Evolutionary conservation across 768 basidiomycete species (phyloP).

Genomic region (Leccinum ochraceum): DNA sequence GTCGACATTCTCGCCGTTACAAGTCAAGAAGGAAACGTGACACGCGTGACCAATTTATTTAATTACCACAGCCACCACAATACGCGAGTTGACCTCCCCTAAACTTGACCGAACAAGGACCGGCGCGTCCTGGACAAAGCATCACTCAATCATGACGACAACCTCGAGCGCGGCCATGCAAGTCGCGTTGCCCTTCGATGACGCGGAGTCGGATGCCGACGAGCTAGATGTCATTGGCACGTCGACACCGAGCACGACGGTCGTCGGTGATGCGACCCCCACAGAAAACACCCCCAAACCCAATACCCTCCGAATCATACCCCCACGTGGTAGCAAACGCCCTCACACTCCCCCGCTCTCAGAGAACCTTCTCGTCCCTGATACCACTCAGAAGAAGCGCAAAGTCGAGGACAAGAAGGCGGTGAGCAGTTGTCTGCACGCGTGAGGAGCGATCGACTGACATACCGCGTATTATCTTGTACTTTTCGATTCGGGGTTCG

Average conservation of each 20-base stretch:
- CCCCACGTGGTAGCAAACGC: constrained; percentile 22
- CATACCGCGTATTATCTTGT: background rate
- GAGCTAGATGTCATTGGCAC: constrained; percentile 32
- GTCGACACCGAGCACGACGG: constrained; percentile 31
- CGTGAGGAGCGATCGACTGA: background rate
- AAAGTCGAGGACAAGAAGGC: constrained; percentile 42
- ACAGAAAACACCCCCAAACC: constrained; percentile 6
- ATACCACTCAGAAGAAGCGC: constrained; percentile 27
- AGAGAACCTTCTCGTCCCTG: background rate
- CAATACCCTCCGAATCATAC: constrained; percentile 13
- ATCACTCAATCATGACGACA: constrained; percentile 3
- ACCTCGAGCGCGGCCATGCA: constrained; percentile 2
- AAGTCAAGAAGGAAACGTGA: background rate
- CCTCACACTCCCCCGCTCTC: constrained; percentile 11
- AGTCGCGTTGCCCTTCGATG: constrained; percentile 12
- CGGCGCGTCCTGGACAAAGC: background rate
- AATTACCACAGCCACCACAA: constrained; percentile 15
- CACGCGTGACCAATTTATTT: background rate
- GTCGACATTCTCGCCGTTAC: background rate
- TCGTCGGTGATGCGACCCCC: constrained; percentile 32
- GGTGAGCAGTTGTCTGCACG: constrained; percentile 27
- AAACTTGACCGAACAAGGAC: constrained; percentile 1
- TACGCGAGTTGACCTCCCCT: constrained; percentile 32
- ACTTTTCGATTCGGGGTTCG: background rate
- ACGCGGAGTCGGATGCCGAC: constrained; percentile 21